phyloP scores from a whole-genome alignment of 1,139 yeast genomes.

The Candida pseudoviswanathii region DNA sequence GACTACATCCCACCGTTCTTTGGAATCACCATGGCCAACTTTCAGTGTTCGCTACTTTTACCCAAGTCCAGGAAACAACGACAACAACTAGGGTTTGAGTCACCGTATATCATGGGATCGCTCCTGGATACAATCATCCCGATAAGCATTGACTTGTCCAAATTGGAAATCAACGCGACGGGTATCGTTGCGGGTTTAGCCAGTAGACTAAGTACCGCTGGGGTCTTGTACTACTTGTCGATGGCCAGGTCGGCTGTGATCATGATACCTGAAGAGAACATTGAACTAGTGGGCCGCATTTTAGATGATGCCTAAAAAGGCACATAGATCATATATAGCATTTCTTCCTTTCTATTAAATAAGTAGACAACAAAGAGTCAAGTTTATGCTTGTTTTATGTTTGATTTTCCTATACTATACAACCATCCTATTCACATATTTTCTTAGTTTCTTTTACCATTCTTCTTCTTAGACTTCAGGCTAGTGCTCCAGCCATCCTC shows the following conservation, averaged over 20 bases:
- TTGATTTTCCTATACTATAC: not conserved
- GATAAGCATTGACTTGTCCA: conserved; percentile 55
- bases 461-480: conserved; percentile 57
- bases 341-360: not conserved
- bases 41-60: conserved; percentile 56
- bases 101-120: conserved; percentile 55
- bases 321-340: not conserved
- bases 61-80: conserved; percentile 45
- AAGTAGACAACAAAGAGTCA: too few species aligned
- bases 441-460: conserved; percentile 13
- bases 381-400: not conserved
- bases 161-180: conserved; percentile 60
- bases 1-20: conserved; percentile 50
- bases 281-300: conserved; percentile 27
- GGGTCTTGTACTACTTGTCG: conserved; percentile 56
- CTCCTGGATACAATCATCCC: conserved; percentile 61
- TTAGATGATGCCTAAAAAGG: conserved; percentile 1
- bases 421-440: not conserved
- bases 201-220: conserved; percentile 43
- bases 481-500: conserved; percentile 76
- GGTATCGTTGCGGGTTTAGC: conserved; percentile 75
- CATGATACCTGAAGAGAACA: conserved; percentile 58
- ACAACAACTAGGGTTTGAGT: conserved; percentile 41
- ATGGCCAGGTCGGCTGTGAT: conserved; percentile 65
- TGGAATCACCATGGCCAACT: conserved; percentile 58